Conservation (phyloP, 2,329 filamentous ascomycete genomes). For the Botrytis fragariae region DNA sequence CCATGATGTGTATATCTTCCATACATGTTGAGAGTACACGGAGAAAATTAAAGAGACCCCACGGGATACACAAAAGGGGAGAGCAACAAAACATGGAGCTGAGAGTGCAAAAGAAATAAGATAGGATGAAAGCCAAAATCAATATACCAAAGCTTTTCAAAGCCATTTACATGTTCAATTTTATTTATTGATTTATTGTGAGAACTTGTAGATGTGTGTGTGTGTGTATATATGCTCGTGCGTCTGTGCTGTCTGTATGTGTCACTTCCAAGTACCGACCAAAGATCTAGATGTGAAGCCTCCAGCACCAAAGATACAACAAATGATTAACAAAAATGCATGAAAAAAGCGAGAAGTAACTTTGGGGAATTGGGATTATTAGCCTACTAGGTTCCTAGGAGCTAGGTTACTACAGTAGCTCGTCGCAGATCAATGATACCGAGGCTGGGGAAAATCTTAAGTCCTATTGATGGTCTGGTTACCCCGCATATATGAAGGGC, state of each 20-base stretch:
- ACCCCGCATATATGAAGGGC: not conserved
- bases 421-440: not conserved
- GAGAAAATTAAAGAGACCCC: not conserved
- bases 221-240: not conserved
- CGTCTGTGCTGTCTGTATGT: not conserved
- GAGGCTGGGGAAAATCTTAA: not conserved
- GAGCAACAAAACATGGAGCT: not conserved
- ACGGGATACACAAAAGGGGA: not conserved
- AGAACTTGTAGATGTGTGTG: not conserved
- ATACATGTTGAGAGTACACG: constrained; percentile 3
- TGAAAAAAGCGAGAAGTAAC: not conserved
- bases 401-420: not conserved
- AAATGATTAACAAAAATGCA: not conserved
- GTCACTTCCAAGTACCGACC: not conserved
- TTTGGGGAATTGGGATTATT: not conserved
- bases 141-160: not conserved
- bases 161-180: not conserved
- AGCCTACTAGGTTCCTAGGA: not conserved
- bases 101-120: not conserved
- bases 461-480: not conserved
- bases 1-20: constrained; percentile 13
- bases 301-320: not conserved
- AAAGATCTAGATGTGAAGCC: not conserved
- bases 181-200: not conserved
- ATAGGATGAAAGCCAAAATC: constrained; percentile 1